These are phyloP conservation scores for Mycena epipterygia DNA, from an alignment of 768 basidiomycete species.

Conservation along the genomic window DNA sequence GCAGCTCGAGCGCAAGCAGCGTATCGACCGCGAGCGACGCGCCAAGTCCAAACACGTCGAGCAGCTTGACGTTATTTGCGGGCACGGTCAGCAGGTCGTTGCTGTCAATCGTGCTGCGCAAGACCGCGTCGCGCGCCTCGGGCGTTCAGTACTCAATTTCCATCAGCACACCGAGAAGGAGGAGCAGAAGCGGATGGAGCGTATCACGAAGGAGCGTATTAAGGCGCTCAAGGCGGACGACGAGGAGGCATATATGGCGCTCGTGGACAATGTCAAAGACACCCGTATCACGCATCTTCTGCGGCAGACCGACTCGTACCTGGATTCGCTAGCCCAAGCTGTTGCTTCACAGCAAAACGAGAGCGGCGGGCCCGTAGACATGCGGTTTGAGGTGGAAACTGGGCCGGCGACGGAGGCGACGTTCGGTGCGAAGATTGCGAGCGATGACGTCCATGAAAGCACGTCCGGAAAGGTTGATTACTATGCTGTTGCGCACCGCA, in stretches of 20 bases:
- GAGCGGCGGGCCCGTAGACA: constrained; percentile 58
- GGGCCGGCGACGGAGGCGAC: constrained; percentile 88
- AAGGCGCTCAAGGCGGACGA: constrained; percentile 98
- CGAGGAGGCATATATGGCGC: constrained; percentile 99
- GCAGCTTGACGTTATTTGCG: constrained; percentile 88
- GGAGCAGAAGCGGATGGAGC: constrained; percentile 96
- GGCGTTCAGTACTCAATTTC: constrained; percentile 85
- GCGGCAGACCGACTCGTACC: constrained; percentile 93
- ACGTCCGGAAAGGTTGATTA: constrained; percentile 90
- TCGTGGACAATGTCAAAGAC: constrained; percentile 99
- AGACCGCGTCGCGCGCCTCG: constrained; percentile 79
- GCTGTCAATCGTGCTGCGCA: constrained; percentile 74
- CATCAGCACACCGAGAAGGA: constrained; percentile 96
- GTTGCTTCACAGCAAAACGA: constrained; percentile 94
- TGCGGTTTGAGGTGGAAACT: constrained; percentile 72
- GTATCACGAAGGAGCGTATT: constrained; percentile 96
- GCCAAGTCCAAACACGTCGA: constrained; percentile 98
- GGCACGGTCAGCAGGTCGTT: constrained; percentile 84
- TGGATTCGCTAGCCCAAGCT: constrained; percentile 95
- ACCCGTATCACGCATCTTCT: constrained; percentile 98
- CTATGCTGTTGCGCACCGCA: constrained; percentile 94
- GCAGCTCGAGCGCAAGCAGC: constrained; percentile 90
- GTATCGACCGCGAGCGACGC: constrained; percentile 90
- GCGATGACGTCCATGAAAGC: constrained; percentile 70
- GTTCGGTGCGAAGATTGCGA: constrained; percentile 85